phyloP scores from a whole-genome alignment of 495 filamentous ascomycete genomes.

The Paragyromitra xinjiangensis region DNA sequence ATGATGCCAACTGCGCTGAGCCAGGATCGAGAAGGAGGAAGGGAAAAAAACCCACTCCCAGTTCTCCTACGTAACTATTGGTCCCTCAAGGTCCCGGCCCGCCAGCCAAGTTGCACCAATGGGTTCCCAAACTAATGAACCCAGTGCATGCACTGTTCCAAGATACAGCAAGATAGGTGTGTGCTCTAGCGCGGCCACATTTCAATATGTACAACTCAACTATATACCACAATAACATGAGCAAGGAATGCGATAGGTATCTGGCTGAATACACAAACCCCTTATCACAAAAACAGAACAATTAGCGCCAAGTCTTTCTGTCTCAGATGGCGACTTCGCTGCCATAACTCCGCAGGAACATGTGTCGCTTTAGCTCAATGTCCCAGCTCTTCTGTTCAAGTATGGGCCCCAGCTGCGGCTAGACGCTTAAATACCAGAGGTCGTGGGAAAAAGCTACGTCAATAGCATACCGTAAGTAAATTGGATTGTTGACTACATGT shows the following conservation, averaged over 20 bases:
- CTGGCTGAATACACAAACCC: constrained; percentile 15
- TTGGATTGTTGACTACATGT: neutral
- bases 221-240: constrained; percentile 12
- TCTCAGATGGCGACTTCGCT: neutral
- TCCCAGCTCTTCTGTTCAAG: too few species aligned
- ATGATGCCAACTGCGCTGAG: constrained; percentile 41
- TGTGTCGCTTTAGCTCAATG: neutral
- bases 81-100: constrained; percentile 34
- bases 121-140: constrained; percentile 34
- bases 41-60: constrained; percentile 33
- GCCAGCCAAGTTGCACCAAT: constrained; percentile 43
- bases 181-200: constrained; percentile 42
- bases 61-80: constrained; percentile 32
- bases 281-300: constrained; percentile 28
- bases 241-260: constrained; percentile 22
- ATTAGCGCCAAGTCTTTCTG: constrained; percentile 10
- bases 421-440: too few species aligned
- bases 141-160: constrained; percentile 46
- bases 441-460: too few species aligned
- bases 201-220: constrained; percentile 49
- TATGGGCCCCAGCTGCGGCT: too few species aligned
- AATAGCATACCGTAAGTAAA: neutral
- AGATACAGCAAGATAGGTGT: constrained; percentile 43
- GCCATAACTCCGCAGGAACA: neutral
- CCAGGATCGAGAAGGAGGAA: constrained; percentile 42